phyloP scores from a whole-genome alignment of 1,284 basidiomycete genomes.

The Fistulinella cinereoalba region DNA sequence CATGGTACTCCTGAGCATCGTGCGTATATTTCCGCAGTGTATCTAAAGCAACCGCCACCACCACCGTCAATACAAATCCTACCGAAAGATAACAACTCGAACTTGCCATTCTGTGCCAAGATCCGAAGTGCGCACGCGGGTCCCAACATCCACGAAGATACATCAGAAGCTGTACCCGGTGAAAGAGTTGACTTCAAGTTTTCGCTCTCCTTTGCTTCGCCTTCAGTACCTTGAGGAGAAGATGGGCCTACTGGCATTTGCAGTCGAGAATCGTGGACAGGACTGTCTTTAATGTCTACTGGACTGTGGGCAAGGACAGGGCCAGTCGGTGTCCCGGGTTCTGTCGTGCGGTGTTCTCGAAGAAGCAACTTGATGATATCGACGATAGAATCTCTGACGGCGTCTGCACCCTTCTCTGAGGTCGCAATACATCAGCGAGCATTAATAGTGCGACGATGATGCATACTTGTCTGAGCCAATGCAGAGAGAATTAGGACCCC shows the following conservation, averaged over 20 bases:
- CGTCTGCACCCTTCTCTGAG: conserved; percentile 16
- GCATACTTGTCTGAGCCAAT: conserved; percentile 22
- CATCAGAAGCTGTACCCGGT: no score
- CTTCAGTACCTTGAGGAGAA: no score
- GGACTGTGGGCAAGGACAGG: no score
- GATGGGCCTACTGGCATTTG: no score
- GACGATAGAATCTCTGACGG: conserved; percentile 8
- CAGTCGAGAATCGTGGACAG: no score
- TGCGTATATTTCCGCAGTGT: background rate
- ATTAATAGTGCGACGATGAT: no score
- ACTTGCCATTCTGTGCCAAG: conserved; percentile 9
- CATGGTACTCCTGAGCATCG: background rate
- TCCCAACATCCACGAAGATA: conserved; percentile 9
- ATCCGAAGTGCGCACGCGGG: conserved; percentile 15
- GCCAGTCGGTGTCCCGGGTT: background rate
- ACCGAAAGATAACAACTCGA: background rate
- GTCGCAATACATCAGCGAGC: no score
- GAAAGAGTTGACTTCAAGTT: no score
- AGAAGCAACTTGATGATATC: conserved; percentile 23
- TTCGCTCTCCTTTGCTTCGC: no score
- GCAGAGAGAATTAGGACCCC: conserved; percentile 27
- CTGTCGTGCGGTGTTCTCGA: conserved; percentile 11
- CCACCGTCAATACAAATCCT: background rate
- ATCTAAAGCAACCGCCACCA: conserved; percentile 1
- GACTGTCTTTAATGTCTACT: no score